Evolutionary conservation across 2,329 filamentous ascomycete genomes (phyloP).

Genomic region (Scopulariopsis brevicaulis): DNA sequence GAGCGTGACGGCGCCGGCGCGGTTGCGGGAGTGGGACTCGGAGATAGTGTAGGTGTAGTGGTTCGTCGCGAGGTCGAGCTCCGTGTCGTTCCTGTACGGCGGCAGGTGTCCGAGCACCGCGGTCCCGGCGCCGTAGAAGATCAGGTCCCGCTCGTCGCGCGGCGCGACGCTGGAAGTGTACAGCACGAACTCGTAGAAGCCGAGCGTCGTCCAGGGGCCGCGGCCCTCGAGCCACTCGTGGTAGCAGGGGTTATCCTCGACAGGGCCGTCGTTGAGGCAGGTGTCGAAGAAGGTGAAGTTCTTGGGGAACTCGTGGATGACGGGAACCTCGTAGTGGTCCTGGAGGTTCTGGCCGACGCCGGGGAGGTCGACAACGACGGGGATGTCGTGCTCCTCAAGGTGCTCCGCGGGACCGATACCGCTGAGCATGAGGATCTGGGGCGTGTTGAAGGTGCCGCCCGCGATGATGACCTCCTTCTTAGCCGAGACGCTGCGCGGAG

Average conservation of each 20-base stretch:
- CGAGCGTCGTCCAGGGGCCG: neutral
- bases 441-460: slow-evolving; percentile 12
- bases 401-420: slow-evolving; percentile 30
- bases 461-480: slow-evolving; percentile 12
- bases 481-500: slow-evolving; percentile 7
- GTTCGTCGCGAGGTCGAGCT: neutral
- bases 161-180: slow-evolving; percentile 6
- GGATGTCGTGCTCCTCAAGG: slow-evolving; percentile 21
- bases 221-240: slow-evolving; percentile 3
- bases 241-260: slow-evolving; percentile 12
- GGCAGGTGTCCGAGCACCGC: slow-evolving; percentile 12
- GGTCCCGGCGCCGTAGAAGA: slow-evolving; percentile 9
- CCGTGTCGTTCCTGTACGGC: slow-evolving; percentile 5
- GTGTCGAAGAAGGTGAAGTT: slow-evolving; percentile 10
- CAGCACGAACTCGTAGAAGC: neutral
- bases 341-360: slow-evolving; percentile 17
- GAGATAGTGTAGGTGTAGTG: neutral
- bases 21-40: slow-evolving; percentile 38
- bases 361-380: slow-evolving; percentile 37
- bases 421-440: slow-evolving; percentile 37
- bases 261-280: slow-evolving; percentile 7
- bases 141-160: slow-evolving; percentile 8
- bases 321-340: slow-evolving; percentile 19
- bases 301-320: slow-evolving; percentile 19
- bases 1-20: slow-evolving; percentile 49